Percentiles rank a stretch among this genome's conserved stretches.
Conservation (phyloP, 495 filamentous ascomycete genomes). For the Letharia columbiana region DNA sequence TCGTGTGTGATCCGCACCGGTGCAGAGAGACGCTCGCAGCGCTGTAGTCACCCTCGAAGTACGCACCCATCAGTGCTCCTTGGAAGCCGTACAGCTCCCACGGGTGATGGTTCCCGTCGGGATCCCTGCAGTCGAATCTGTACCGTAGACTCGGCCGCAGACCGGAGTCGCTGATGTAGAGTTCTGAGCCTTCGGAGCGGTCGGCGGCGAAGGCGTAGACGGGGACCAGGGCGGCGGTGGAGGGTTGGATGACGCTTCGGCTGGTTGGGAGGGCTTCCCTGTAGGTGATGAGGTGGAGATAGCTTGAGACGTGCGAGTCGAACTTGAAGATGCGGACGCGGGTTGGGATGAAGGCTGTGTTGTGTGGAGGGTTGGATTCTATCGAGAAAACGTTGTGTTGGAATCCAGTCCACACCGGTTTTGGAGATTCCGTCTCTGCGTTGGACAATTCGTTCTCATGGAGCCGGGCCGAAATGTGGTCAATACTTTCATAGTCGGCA, state of each 20-base stretch:
- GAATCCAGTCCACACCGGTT: not conserved
- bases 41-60: slow-evolving; percentile 4
- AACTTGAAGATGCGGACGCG: not conserved
- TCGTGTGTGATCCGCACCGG: not conserved
- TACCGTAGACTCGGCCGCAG: not conserved
- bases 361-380: not conserved
- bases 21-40: not conserved
- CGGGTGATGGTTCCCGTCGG: not conserved
- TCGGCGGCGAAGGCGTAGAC: not conserved
- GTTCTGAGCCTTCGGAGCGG: not conserved
- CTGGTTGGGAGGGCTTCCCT: not conserved
- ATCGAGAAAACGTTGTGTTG: not conserved
- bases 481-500: not conserved
- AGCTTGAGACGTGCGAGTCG: not conserved
- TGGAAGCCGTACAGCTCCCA: not conserved
- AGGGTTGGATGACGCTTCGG: not conserved
- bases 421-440: not conserved
- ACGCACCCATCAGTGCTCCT: slow-evolving; percentile 1
- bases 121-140: not conserved
- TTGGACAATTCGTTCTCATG: not conserved
- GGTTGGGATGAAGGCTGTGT: not conserved
- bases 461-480: not conserved
- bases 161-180: not conserved
- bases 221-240: not conserved
- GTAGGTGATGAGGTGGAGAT: not conserved